Conservation (phyloP, 106 monocot species). For the Phalaenopsis aphrodite region DNA sequence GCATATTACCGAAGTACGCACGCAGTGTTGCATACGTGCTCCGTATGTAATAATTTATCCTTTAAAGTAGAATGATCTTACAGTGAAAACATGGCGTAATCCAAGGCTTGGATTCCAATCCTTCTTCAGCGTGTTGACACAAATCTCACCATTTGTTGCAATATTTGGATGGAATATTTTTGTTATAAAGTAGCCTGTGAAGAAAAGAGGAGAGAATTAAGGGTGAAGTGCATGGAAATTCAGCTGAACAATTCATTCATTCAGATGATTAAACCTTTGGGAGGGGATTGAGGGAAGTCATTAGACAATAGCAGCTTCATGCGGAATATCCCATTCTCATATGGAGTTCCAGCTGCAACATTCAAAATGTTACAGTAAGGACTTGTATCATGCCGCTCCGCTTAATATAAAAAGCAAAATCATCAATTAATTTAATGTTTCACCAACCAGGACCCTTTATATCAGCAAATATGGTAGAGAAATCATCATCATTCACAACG, state of each 20-base stretch:
- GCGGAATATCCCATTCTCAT: conserved; percentile 91
- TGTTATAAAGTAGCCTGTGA: conserved; percentile 81
- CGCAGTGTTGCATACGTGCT: no score
- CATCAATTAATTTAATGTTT: background rate
- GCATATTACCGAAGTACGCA: no score
- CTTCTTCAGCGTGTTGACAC: conserved; percentile 92
- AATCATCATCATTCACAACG: conserved; percentile 87
- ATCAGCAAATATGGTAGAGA: conserved; percentile 88
- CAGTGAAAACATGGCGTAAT: conserved; percentile 70
- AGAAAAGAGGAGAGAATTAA: conserved; percentile 1
- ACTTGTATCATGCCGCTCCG: background rate
- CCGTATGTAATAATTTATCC: no score
- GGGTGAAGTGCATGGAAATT: background rate
- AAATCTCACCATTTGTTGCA: conserved; percentile 92
- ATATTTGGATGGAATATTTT: conserved; percentile 99
- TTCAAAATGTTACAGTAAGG: background rate
- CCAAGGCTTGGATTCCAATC: conserved; percentile 97
- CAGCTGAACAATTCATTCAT: background rate
- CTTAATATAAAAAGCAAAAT: background rate
- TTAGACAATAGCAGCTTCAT: conserved; percentile 82
- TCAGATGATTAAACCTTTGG: conserved; percentile 51
- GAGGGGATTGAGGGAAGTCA: conserved; percentile 91
- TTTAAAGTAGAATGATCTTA: conserved; percentile 23
- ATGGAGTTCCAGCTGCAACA: conserved; percentile 87
- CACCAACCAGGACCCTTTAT: conserved; percentile 85